These are phyloP conservation scores for Niveomyces coronatus DNA, from an alignment of 2,329 filamentous ascomycete genomes.

Conservation along the genomic window DNA sequence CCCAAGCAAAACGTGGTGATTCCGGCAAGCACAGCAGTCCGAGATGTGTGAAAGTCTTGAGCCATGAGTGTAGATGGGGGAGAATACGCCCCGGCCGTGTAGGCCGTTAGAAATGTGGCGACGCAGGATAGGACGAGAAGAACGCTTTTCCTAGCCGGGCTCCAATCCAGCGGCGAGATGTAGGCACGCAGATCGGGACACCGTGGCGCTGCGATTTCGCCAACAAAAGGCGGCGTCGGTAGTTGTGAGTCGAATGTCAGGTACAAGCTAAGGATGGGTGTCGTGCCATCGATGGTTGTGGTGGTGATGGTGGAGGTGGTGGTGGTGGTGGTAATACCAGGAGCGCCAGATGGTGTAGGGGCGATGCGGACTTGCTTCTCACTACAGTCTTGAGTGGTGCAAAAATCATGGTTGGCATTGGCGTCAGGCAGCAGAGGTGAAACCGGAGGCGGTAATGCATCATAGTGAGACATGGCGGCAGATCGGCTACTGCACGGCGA, in stretches of 20 bases:
- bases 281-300: slow-evolving; percentile 10
- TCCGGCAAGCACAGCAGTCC: slow-evolving; percentile 57
- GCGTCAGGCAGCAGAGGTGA: too few species aligned
- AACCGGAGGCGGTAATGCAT: too few species aligned
- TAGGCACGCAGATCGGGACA: slow-evolving; percentile 58
- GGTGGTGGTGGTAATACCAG: too few species aligned
- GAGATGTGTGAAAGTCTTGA: slow-evolving; percentile 52
- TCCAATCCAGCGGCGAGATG: slow-evolving; percentile 64
- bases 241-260: slow-evolving; percentile 30
- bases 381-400: too few species aligned
- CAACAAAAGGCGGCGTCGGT: slow-evolving; percentile 18
- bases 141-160: slow-evolving; percentile 54
- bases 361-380: too few species aligned
- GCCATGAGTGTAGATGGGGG: slow-evolving; percentile 57
- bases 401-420: too few species aligned
- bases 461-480: too few species aligned
- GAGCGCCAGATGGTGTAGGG: too few species aligned
- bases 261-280: slow-evolving; percentile 28
- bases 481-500: too few species aligned
- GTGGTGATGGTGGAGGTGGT: too few species aligned
- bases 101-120: slow-evolving; percentile 69
- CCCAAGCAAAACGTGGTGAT: slow-evolving; percentile 76
- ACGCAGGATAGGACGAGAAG: slow-evolving; percentile 65
- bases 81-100: slow-evolving; percentile 71
- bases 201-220: slow-evolving; percentile 34